These are phyloP conservation scores for Chamaenerion angustifolium DNA, from an alignment of 345 rosid genomes.

Conservation along the genomic window DNA sequence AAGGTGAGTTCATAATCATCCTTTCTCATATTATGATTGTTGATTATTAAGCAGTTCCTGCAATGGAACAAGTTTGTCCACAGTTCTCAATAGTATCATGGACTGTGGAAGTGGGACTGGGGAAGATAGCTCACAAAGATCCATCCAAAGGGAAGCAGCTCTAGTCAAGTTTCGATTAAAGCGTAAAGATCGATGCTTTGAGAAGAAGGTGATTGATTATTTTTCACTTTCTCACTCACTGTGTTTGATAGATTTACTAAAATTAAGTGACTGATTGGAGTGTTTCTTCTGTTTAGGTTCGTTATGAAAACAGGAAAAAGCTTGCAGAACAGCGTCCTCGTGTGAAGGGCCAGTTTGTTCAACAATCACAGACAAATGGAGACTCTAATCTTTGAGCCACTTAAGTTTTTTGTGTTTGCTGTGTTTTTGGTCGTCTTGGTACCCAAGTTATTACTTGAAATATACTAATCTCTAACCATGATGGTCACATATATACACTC, in stretches of 20 bases:
- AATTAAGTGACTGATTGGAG: not conserved
- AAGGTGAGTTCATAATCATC: slow-evolving; percentile 29
- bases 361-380: slow-evolving; percentile 22
- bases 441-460: too few species aligned
- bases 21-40: not conserved
- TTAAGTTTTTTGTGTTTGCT: not conserved
- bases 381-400: slow-evolving; percentile 15
- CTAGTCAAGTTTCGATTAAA: slow-evolving; percentile 74
- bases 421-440: not conserved
- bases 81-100: slow-evolving; percentile 22
- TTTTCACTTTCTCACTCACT: too few species aligned
- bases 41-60: too few species aligned
- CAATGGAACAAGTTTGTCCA: too few species aligned
- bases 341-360: slow-evolving; percentile 67
- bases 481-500: too few species aligned
- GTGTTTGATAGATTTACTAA: too few species aligned
- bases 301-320: too few species aligned
- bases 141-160: too few species aligned
- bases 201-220: slow-evolving; percentile 55
- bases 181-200: slow-evolving; percentile 89
- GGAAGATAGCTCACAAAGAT: slow-evolving; percentile 31
- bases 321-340: too few species aligned
- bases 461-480: too few species aligned
- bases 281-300: slow-evolving; percentile 29
- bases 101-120: slow-evolving; percentile 41